These are phyloP conservation scores for Sphaceloma murrayae DNA, from an alignment of 2,329 filamentous ascomycete species.

Conservation along the genomic window DNA sequence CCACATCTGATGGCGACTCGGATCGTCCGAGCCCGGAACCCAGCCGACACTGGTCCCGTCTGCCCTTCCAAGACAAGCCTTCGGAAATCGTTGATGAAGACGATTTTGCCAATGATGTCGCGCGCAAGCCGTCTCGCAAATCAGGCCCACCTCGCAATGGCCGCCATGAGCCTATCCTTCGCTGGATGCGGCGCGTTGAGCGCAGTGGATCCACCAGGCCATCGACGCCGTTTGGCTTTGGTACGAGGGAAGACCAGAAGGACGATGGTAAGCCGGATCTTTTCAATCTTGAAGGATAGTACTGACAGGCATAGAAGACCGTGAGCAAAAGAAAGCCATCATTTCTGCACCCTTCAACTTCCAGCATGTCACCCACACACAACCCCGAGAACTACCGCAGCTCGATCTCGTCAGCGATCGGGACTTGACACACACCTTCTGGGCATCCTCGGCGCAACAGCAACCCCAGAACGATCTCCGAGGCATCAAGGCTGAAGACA, in stretches of 20 bases:
- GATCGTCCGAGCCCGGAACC: constrained; percentile 5
- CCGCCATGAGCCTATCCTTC: constrained; percentile 17
- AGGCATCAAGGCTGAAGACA: constrained; percentile 44
- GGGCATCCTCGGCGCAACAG: constrained; percentile 45
- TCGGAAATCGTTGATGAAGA: constrained; percentile 2
- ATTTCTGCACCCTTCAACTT: constrained; percentile 57
- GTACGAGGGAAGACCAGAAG: not conserved
- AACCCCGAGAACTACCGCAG: constrained; percentile 44
- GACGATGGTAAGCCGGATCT: constrained; percentile 13
- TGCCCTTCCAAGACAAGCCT: constrained; percentile 16
- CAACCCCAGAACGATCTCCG: constrained; percentile 40
- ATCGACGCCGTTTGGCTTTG: constrained; percentile 8
- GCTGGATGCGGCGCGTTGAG: constrained; percentile 19
- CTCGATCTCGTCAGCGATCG: constrained; percentile 43
- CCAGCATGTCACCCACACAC: constrained; percentile 53
- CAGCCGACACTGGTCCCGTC: constrained; percentile 11
- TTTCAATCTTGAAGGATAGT: too few relatives aligned
- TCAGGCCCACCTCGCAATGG: not conserved
- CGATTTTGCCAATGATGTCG: constrained; percentile 14
- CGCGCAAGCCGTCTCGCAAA: constrained; percentile 15
- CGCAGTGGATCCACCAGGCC: constrained; percentile 16
- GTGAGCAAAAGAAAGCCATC: constrained; percentile 33
- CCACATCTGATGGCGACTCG: constrained; percentile 10
- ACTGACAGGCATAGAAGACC: constrained; percentile 23
- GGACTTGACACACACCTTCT: constrained; percentile 46